Evolutionary conservation across 148 eudicot species (phyloP).

Genomic region (Tetragonia tetragonoides): DNA sequence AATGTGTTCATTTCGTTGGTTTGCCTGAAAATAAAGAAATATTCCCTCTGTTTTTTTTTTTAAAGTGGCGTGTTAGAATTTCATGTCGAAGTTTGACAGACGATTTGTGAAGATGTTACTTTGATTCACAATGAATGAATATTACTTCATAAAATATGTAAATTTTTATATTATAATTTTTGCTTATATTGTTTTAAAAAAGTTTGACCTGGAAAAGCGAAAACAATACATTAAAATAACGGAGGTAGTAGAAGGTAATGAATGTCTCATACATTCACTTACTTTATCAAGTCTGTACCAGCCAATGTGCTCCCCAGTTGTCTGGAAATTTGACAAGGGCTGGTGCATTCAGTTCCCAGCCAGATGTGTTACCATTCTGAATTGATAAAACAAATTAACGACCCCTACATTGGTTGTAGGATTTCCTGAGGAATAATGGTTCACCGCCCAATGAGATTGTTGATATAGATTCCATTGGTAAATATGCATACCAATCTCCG

Average conservation of each 20-base stretch:
- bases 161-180: no score
- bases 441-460: slow-evolving; percentile 18
- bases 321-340: background rate
- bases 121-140: no score
- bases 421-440: slow-evolving; percentile 28
- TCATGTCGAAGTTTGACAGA: no score
- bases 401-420: slow-evolving; percentile 37
- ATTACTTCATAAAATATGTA: no score
- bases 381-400: background rate
- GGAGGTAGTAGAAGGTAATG: background rate
- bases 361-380: slow-evolving; percentile 1
- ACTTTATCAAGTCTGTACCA: background rate
- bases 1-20: background rate
- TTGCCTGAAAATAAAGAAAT: background rate
- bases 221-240: no score
- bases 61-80: no score
- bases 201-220: no score
- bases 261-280: background rate
- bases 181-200: no score
- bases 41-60: background rate
- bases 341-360: background rate
- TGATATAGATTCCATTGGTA: slow-evolving; percentile 42
- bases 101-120: no score
- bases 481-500: slow-evolving; percentile 50
- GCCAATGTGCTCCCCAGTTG: background rate